These are phyloP conservation scores for Exophiala spinifera DNA, from an alignment of 2,329 filamentous ascomycete genomes.

Conservation along the genomic window DNA sequence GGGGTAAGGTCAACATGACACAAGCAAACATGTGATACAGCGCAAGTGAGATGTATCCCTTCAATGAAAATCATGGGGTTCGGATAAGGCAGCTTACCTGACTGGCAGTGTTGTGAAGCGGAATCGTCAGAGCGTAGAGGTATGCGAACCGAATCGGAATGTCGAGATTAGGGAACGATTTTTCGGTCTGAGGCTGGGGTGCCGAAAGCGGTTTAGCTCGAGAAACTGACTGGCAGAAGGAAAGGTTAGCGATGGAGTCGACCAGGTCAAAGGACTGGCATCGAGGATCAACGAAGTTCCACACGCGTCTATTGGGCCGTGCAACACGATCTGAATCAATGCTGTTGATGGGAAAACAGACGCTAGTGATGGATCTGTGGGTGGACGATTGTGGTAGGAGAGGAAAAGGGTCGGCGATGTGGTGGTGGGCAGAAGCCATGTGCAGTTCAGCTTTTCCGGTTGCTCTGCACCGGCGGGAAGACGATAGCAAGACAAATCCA, in stretches of 20 bases:
- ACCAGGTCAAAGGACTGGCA: slow-evolving; percentile 16
- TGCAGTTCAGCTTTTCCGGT: slow-evolving; percentile 20
- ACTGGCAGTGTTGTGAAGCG: slow-evolving; percentile 26
- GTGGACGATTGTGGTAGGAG: slow-evolving; percentile 15
- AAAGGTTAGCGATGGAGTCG: slow-evolving; percentile 21
- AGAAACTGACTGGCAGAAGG: slow-evolving; percentile 12
- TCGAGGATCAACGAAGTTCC: slow-evolving; percentile 21
- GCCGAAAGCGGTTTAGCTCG: slow-evolving; percentile 27
- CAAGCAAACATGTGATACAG: slow-evolving; percentile 4
- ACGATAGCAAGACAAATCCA: slow-evolving; percentile 16
- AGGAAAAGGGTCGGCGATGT: slow-evolving; percentile 17
- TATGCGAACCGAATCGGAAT: slow-evolving; percentile 29
- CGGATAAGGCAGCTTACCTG: slow-evolving; percentile 29
- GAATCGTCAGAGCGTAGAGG: slow-evolving; percentile 30
- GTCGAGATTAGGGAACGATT: slow-evolving; percentile 24
- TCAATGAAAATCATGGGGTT: slow-evolving; percentile 12
- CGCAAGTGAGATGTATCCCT: slow-evolving; percentile 12
- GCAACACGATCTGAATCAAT: slow-evolving; percentile 24
- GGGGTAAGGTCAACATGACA: slow-evolving; percentile 3
- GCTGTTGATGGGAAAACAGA: slow-evolving; percentile 13
- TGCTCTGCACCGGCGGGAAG: slow-evolving; percentile 21
- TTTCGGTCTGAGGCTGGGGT: slow-evolving; percentile 17
- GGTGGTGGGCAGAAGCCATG: slow-evolving; percentile 24
- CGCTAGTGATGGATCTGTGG: slow-evolving; percentile 27
- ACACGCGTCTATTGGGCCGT: slow-evolving; percentile 25